phyloP scores from a whole-genome alignment of 345 rosid genomes.

The Hibiscus syriacus region DNA sequence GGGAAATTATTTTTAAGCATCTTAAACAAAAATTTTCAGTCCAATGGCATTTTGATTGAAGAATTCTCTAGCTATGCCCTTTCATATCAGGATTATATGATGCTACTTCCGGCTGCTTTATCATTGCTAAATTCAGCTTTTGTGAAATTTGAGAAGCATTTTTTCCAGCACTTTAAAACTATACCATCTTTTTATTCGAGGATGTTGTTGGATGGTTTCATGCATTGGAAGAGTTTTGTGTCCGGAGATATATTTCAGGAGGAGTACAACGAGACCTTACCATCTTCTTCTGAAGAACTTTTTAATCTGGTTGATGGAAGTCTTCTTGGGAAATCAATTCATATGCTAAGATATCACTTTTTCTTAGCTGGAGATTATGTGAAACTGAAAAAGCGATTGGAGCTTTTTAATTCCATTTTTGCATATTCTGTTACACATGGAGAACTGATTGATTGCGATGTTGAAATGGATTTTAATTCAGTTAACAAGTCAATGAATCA shows the following conservation, averaged over 20 bases:
- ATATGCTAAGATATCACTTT: constrained; percentile 54
- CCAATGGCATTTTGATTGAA: constrained; percentile 10
- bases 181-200: constrained; percentile 52
- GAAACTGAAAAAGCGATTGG: constrained; percentile 35
- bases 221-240: constrained; percentile 55
- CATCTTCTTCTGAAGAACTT: constrained; percentile 44
- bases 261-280: constrained; percentile 35
- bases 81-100: constrained; percentile 47
- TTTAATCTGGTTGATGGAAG: constrained; percentile 45
- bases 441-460: constrained; percentile 51
- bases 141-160: constrained; percentile 39
- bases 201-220: constrained; percentile 48
- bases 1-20: constrained; percentile 40
- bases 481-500: constrained; percentile 40
- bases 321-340: constrained; percentile 64
- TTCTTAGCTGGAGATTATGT: constrained; percentile 34
- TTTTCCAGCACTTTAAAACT: constrained; percentile 23
- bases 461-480: constrained; percentile 38
- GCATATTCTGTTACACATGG: constrained; percentile 26
- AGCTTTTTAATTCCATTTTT: constrained; percentile 47
- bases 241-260: constrained; percentile 48
- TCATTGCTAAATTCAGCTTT: constrained; percentile 41
- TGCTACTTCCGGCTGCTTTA: constrained; percentile 69
- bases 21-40: constrained; percentile 20
- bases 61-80: constrained; percentile 21